These are phyloP conservation scores for Termitomyces sp. DNA, from an alignment of 768 basidiomycete genomes.

Conservation along the genomic window DNA sequence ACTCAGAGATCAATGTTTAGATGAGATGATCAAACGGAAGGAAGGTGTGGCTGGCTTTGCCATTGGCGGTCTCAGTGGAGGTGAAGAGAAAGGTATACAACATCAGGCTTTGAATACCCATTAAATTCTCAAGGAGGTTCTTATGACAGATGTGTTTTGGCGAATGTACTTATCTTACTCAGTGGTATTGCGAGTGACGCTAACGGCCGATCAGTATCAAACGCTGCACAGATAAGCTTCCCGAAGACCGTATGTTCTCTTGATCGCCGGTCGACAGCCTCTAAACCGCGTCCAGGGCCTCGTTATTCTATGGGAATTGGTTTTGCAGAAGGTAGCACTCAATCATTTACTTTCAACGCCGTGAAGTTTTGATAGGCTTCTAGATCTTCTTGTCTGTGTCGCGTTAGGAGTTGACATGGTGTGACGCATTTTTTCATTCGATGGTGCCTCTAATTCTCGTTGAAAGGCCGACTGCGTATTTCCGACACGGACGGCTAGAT, in stretches of 20 bases:
- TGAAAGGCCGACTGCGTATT: conserved; percentile 87
- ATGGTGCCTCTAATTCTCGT: not conserved
- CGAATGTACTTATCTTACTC: conserved; percentile 50
- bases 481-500: conserved; percentile 87
- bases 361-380: not conserved
- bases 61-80: conserved; percentile 86
- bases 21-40: conserved; percentile 75
- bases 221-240: conserved; percentile 75
- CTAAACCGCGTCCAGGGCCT: conserved; percentile 47
- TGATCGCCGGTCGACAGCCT: not conserved
- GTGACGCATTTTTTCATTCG: conserved; percentile 6
- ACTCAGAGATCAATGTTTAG: conserved; percentile 70
- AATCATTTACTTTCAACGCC: not conserved
- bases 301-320: conserved; percentile 92
- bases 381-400: conserved; percentile 85
- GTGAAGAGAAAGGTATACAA: conserved; percentile 78
- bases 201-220: conserved; percentile 48
- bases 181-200: not conserved
- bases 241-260: conserved; percentile 59
- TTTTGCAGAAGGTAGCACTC: conserved; percentile 70
- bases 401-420: conserved; percentile 95
- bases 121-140: not conserved
- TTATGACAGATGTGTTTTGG: conserved; percentile 71
- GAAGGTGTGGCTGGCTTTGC: conserved; percentile 84
- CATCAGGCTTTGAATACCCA: not conserved